Conservation (phyloP, 805 yeast genomes). For the Ogataea parapolymorpha region DNA sequence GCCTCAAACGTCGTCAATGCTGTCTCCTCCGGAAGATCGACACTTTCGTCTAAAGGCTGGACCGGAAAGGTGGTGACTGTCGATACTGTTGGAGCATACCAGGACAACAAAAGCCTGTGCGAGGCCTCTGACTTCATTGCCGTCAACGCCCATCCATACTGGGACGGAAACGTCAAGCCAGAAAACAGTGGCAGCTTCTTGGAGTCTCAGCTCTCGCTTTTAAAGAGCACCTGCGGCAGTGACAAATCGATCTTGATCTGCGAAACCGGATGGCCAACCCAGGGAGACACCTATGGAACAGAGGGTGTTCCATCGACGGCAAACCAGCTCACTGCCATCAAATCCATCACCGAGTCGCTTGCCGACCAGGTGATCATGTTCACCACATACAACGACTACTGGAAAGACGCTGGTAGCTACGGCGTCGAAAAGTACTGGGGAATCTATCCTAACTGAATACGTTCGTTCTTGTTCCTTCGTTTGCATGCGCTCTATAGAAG, state of each 20-base stretch:
- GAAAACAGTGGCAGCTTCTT: constrained; percentile 53
- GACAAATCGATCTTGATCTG: constrained; percentile 48
- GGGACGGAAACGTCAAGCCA: constrained; percentile 54
- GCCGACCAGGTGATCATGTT: constrained; percentile 53
- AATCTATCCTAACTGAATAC: constrained; percentile 29
- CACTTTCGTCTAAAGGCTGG: constrained; percentile 45
- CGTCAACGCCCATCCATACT: constrained; percentile 65
- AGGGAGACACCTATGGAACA: constrained; percentile 49
- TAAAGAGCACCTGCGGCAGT: constrained; percentile 46
- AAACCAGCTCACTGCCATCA: constrained; percentile 52
- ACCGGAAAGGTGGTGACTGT: constrained; percentile 59
- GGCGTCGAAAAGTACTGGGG: constrained; percentile 67
- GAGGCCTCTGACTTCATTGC: constrained; percentile 59
- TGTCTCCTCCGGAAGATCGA: constrained; percentile 43
- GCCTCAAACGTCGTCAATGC: constrained; percentile 47
- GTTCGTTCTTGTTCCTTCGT: constrained; percentile 1
- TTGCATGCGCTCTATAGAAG: constrained; percentile 9
- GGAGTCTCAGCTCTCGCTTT: constrained; percentile 41
- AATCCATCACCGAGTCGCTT: constrained; percentile 44
- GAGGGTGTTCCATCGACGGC: constrained; percentile 50
- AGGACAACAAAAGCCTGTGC: constrained; percentile 50
- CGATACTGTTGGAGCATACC: constrained; percentile 62
- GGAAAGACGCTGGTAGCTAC: constrained; percentile 57
- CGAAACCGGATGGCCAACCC: constrained; percentile 72
- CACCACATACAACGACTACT: constrained; percentile 59